Base-by-base conservation (phyloP, 768 basidiomycete species). In the Suillus lakei region DNA sequence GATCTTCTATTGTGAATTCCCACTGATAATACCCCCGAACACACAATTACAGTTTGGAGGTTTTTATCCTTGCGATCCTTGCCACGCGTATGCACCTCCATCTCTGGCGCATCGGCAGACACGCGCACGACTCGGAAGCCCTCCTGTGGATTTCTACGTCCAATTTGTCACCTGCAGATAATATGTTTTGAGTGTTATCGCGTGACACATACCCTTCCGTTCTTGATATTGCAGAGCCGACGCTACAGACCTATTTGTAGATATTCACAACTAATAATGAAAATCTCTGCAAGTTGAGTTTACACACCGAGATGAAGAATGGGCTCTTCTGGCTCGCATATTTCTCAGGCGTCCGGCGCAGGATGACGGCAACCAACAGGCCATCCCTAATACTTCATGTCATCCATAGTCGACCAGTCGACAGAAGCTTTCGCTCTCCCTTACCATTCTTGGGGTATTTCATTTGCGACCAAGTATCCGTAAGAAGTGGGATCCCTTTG, bases 81-180 rank as follows among this genome's bases (percentile, higher is more conserved):
- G 51, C 51, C 28, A 53, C 51, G 18, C 51, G 51, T 15, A 53
- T 53, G 51, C 51, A 53, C 51, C 51, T 53, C 30, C 51, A 18
- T 18, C 51, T 53, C 16, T 53, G 51, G 51, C 51, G 18, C 9
- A 53, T 51, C 8, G 50, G 30, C 28, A 8, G 18, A 10, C 8
- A 9, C 1, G 4, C 1, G 28, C 8, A 5, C 4, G 28, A 16
- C 4, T 9, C 4, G 16, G 26, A 18, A 4, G 4, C 1, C 5
- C 9, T 10, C 28, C 1, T 18, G 16, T 51, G 3, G 4, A 53
- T 53, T 53, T 9, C 51, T 28, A 5, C 32, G 51, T 9, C 8
- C 16, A 4, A 28, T 4, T 8, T 51, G 8, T 28, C 16, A 18
- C 50, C 26, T 51, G 4, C 4, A 28, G 32, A n/a, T n/a, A n/a